phyloP scores from a whole-genome alignment of 306 rosid genomes.

The Cicer chorassanicum region DNA sequence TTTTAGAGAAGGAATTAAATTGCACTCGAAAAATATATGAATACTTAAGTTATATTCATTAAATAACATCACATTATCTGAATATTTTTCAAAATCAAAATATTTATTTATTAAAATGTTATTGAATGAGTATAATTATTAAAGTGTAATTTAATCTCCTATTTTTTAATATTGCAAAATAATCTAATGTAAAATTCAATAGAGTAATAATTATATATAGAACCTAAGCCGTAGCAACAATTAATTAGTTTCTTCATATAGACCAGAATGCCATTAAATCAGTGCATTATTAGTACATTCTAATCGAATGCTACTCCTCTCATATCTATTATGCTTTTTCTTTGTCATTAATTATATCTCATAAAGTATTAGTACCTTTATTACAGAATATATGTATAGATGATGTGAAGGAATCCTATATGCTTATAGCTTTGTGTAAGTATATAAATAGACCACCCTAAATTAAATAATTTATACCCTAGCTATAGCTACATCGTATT shows the following conservation, averaged over 20 bases:
- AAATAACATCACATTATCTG: too few species aligned
- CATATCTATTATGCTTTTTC: slow-evolving; percentile 27
- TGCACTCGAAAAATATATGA: too few species aligned
- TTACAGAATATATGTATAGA: slow-evolving; percentile 1
- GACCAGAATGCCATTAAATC: slow-evolving; percentile 2
- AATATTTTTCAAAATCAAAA: too few species aligned
- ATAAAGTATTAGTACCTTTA: not conserved
- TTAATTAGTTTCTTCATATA: slow-evolving; percentile 21
- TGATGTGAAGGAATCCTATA: not conserved
- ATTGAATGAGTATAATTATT: too few species aligned
- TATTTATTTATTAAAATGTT: too few species aligned
- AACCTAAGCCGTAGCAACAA: slow-evolving; percentile 14
- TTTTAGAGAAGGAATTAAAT: too few species aligned
- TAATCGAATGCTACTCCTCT: slow-evolving; percentile 40
- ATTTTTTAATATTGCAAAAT: too few species aligned
- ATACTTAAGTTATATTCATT: too few species aligned
- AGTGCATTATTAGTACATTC: slow-evolving; percentile 21
- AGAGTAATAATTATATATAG: not conserved
- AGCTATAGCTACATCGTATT: slow-evolving; percentile 36
- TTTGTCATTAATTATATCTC: not conserved
- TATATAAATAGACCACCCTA: slow-evolving; percentile 14
- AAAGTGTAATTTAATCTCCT: too few species aligned
- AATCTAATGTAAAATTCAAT: too few species aligned
- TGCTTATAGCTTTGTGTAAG: slow-evolving; percentile 8
- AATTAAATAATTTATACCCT: slow-evolving; percentile 15